Conservation (phyloP, 2,329 filamentous ascomycete species). For the Beauveria varroae region DNA sequence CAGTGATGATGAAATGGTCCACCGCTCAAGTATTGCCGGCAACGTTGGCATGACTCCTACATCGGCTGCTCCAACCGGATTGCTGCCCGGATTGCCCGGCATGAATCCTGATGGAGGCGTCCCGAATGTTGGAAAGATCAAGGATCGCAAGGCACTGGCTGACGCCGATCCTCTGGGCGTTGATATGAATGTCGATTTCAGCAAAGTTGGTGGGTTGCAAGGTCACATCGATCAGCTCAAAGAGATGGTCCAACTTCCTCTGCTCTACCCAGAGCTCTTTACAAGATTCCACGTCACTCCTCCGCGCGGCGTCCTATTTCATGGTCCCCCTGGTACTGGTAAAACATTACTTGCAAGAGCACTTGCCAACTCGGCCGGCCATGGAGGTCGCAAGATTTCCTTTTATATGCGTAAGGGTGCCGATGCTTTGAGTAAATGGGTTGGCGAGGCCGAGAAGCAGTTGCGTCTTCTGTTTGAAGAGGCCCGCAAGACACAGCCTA, state of each 20-base stretch:
- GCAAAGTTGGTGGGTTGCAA: conserved; percentile 84
- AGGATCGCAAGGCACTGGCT: conserved; percentile 83
- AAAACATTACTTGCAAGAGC: conserved; percentile 95
- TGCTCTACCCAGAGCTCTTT: conserved; percentile 94
- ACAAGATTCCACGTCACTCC: conserved; percentile 86
- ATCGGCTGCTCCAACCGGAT: conserved; percentile 37
- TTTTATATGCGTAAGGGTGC: conserved; percentile 99
- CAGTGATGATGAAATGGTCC: conserved; percentile 83
- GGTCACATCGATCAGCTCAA: conserved; percentile 95
- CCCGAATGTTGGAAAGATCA: conserved; percentile 86
- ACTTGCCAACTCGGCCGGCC: conserved; percentile 81
- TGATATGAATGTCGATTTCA: conserved; percentile 87
- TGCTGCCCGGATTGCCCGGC: conserved; percentile 34
- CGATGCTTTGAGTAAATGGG: conserved; percentile 97
- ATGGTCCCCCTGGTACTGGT: conserved; percentile 93
- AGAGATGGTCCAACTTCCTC: conserved; percentile 93
- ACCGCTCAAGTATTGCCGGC: conserved; percentile 49
- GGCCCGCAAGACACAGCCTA: conserved; percentile 89
- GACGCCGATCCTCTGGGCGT: conserved; percentile 94
- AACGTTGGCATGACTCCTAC: conserved; percentile 56
- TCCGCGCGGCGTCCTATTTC: conserved; percentile 89
- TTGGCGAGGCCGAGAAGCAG: conserved; percentile 94
- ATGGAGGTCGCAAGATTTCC: conserved; percentile 86
- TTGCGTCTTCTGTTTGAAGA: conserved; percentile 91
- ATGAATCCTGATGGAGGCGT: conserved; percentile 38